Evolutionary conservation across 768 basidiomycete species (phyloP).

Genomic region (Sporobolomyces phaffii): DNA sequence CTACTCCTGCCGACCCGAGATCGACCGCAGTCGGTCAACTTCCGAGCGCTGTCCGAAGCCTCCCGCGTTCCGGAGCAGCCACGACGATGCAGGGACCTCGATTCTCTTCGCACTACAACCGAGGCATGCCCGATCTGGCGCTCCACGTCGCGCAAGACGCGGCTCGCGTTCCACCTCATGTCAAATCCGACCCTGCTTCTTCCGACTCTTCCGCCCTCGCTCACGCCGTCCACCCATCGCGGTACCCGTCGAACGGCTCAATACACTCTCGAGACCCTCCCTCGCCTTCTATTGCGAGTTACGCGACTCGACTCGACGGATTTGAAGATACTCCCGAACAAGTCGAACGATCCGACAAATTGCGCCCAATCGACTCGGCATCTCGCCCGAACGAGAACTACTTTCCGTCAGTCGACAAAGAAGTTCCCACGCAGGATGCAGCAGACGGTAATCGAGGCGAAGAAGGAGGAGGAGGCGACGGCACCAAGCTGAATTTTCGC

Average conservation of each 20-base stretch:
- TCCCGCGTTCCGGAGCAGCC: neutral
- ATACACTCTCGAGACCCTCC: neutral
- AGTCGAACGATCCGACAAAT: neutral
- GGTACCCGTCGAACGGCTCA: neutral
- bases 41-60: too few relatives aligned
- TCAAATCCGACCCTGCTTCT: neutral
- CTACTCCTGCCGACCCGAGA: too few relatives aligned
- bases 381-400: too few relatives aligned
- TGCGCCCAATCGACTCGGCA: too few relatives aligned
- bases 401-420: too few relatives aligned
- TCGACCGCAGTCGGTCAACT: too few relatives aligned
- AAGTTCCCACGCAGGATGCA: too few relatives aligned
- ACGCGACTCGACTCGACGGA: neutral
- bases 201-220: neutral
- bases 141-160: neutral
- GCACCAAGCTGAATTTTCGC: neutral
- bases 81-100: conserved; percentile 23
- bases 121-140: conserved; percentile 1
- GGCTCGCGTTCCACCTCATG: neutral
- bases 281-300: neutral
- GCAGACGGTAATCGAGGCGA: neutral
- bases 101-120: conserved; percentile 6
- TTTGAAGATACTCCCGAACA: neutral
- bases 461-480: neutral
- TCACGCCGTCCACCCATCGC: neutral